These are phyloP conservation scores for Phanerodontia chrysosporium DNA, from an alignment of 768 basidiomycete genomes.

Conservation along the genomic window DNA sequence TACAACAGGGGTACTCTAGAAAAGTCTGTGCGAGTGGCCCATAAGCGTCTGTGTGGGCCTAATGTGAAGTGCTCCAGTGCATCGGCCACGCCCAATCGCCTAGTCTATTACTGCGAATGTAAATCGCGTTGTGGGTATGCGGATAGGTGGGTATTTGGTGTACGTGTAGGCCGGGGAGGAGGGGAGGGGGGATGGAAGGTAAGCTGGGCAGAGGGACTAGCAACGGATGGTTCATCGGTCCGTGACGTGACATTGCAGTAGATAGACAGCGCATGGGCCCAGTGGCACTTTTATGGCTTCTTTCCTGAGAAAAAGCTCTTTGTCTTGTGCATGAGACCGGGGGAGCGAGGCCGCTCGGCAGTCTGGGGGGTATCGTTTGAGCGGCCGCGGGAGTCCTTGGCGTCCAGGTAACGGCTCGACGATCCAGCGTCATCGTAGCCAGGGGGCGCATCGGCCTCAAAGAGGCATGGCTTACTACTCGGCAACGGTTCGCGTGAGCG, in stretches of 20 bases:
- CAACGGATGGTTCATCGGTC: no score
- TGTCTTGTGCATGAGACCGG: neutral
- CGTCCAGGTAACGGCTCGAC: neutral
- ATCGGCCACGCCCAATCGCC: neutral
- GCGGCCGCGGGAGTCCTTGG: neutral
- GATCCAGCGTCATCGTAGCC: constrained; percentile 1
- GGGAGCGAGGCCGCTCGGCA: neutral
- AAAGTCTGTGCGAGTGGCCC: neutral
- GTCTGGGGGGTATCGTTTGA: neutral
- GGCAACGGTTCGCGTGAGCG: constrained; percentile 1
- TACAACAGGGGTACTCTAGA: neutral
- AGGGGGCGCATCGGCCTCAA: constrained; percentile 9
- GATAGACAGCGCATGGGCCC: no score
- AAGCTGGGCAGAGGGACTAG: no score
- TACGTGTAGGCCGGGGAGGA: no score
- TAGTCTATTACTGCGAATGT: neutral
- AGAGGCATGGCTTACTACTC: neutral
- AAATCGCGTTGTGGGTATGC: neutral
- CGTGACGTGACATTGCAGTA: no score
- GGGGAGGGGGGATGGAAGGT: no score
- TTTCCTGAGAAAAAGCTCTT: neutral
- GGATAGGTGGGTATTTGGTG: neutral
- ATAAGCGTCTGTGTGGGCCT: neutral
- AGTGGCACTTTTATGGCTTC: neutral
- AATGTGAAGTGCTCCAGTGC: neutral